A percentile compares a stretch with the other conserved stretches of the same genome.
These are phyloP conservation scores for Rhytidhysteron rufulum DNA, from an alignment of 2,329 filamentous ascomycete genomes.

Conservation along the genomic window DNA sequence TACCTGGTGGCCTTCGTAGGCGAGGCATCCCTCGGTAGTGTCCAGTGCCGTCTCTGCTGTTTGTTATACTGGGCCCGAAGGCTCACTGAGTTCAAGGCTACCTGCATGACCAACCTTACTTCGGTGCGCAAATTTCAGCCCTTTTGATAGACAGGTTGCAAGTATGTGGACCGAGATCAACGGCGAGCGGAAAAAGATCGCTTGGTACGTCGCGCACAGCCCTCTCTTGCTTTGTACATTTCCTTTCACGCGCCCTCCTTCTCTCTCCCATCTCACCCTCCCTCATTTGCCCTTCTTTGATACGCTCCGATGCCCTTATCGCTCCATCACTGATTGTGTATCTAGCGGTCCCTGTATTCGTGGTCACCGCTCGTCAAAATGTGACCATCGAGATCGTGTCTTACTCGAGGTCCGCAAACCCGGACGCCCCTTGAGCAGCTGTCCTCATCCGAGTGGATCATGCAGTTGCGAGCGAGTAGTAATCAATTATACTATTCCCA, in stretches of 20 bases:
- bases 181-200: constrained; percentile 71
- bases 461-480: constrained; percentile 64
- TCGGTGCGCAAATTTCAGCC: constrained; percentile 27
- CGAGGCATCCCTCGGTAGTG: neutral
- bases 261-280: constrained; percentile 3
- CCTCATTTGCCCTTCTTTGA: constrained; percentile 3
- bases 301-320: constrained; percentile 2
- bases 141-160: constrained; percentile 11
- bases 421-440: constrained; percentile 65
- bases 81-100: constrained; percentile 1
- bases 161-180: constrained; percentile 61
- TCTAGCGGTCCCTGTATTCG: constrained; percentile 69
- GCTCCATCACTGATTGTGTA: neutral
- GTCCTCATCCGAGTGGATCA: constrained; percentile 61
- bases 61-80: constrained; percentile 1
- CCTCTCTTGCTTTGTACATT: too few relatives aligned
- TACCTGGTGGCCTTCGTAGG: neutral
- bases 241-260: constrained; percentile 1
- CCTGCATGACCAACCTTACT: constrained; percentile 5
- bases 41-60: neutral
- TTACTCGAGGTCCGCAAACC: constrained; percentile 70
- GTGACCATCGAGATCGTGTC: constrained; percentile 64
- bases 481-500: constrained; percentile 41
- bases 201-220: constrained; percentile 56
- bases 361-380: constrained; percentile 72